A percentile compares a stretch with the other conserved stretches of the same genome.
Conservation (phyloP, 306 rosid species). For the Glycine tomentella region DNA sequence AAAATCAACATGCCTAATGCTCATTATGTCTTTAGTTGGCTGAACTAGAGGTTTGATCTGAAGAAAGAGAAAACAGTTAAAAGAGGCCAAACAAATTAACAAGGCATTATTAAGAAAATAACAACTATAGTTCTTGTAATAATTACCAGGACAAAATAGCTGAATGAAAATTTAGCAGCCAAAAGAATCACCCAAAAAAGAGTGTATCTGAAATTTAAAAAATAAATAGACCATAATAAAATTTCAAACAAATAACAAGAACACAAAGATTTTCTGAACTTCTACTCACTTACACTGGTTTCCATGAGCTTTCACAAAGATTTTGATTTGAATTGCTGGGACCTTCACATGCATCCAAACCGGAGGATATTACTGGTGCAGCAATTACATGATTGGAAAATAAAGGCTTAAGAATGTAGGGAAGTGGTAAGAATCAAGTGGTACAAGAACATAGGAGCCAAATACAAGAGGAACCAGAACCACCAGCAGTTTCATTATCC, state of each 20-base stretch:
- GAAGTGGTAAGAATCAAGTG: too few species aligned
- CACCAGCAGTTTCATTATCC: too few species aligned
- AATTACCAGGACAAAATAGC: slow-evolving; percentile 85
- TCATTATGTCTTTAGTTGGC: slow-evolving; percentile 93
- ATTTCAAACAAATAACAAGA: slow-evolving; percentile 42
- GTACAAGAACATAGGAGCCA: too few species aligned
- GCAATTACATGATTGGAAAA: too few species aligned
- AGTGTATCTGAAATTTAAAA: slow-evolving; percentile 78
- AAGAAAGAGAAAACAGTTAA: slow-evolving; percentile 33
- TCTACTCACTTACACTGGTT: slow-evolving; percentile 63
- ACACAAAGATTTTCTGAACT: too few species aligned
- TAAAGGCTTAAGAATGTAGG: too few species aligned
- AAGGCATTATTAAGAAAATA: slow-evolving; percentile 22
- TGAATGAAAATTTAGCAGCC: slow-evolving; percentile 75
- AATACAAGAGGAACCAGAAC: too few species aligned
- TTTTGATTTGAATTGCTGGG: slow-evolving; percentile 85
- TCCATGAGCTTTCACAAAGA: slow-evolving; percentile 77
- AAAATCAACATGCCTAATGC: slow-evolving; percentile 66
- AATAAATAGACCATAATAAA: slow-evolving; percentile 31
- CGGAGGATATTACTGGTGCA: slow-evolving; percentile 82
- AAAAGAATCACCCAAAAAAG: slow-evolving; percentile 92
- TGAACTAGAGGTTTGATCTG: slow-evolving; percentile 89
- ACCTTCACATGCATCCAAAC: slow-evolving; percentile 84
- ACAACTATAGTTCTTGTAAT: slow-evolving; percentile 8
- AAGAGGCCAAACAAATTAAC: slow-evolving; percentile 38